Conservation (phyloP, 129 eudicot genomes). For the Apium graveolens region DNA sequence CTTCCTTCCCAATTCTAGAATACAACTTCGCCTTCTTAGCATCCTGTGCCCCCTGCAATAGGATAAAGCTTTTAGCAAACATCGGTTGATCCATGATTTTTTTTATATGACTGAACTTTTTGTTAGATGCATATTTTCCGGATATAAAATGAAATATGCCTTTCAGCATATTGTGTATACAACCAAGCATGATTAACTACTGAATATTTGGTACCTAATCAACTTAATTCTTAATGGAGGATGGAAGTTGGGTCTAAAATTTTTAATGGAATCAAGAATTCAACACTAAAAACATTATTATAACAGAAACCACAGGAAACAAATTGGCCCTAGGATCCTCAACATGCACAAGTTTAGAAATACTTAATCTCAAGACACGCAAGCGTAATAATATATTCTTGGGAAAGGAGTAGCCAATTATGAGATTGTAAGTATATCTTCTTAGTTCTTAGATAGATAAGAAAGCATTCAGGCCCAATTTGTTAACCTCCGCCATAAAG, state of each 20-base stretch:
- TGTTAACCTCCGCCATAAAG: background rate
- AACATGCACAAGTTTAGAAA: too few relatives aligned
- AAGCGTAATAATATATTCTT: background rate
- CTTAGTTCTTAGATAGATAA: too few relatives aligned
- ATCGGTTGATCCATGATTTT: conserved; percentile 3
- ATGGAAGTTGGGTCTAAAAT: background rate
- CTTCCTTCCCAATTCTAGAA: conserved; percentile 84
- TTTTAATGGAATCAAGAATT: too few relatives aligned
- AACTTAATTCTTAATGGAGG: background rate
- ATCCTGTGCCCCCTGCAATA: conserved; percentile 71
- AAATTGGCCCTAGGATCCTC: too few relatives aligned
- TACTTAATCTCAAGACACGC: background rate
- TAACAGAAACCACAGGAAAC: background rate
- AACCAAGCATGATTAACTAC: background rate
- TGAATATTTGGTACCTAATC: background rate
- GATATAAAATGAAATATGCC: too few relatives aligned
- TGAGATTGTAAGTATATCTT: background rate
- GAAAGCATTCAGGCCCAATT: background rate
- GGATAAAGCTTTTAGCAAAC: background rate
- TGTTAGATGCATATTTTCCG: background rate
- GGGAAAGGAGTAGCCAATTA: background rate
- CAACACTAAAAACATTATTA: background rate
- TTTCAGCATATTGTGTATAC: background rate
- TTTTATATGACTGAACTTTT: background rate
- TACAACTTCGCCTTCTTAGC: conserved; percentile 77